These are phyloP conservation scores for Pterocarpus macrocarpus DNA, from an alignment of 306 rosid species.

Conservation along the genomic window DNA sequence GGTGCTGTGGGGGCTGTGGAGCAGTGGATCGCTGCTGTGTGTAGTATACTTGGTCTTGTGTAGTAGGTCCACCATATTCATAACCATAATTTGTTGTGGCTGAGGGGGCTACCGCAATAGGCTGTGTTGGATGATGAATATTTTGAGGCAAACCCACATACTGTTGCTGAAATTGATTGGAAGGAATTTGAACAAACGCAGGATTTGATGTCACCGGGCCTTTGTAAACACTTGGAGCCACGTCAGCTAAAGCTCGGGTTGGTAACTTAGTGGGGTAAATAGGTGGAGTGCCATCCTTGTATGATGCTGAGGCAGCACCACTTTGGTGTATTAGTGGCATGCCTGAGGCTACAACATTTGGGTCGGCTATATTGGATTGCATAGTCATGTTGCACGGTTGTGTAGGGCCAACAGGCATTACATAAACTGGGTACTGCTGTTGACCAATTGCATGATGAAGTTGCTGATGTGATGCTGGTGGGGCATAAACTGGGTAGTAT, in stretches of 20 bases:
- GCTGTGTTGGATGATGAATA: constrained; percentile 63
- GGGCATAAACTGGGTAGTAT: constrained; percentile 67
- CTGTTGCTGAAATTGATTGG: constrained; percentile 73
- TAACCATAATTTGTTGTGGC: constrained; percentile 60
- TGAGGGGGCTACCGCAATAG: constrained; percentile 61
- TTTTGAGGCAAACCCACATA: constrained; percentile 63
- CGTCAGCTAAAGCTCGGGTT: constrained; percentile 53
- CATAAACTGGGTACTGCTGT: constrained; percentile 68
- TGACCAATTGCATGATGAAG: constrained; percentile 62
- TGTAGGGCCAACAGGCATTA: constrained; percentile 65
- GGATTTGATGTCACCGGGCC: constrained; percentile 47
- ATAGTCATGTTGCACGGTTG: constrained; percentile 63
- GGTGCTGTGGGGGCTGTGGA: constrained; percentile 63
- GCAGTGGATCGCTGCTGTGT: constrained; percentile 59
- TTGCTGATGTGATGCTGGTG: constrained; percentile 65
- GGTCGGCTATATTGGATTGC: constrained; percentile 60
- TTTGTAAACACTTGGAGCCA: constrained; percentile 51
- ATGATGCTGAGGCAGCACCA: neutral
- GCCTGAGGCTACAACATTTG: constrained; percentile 45
- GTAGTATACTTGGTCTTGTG: constrained; percentile 61
- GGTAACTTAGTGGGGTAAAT: constrained; percentile 58
- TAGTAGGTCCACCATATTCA: constrained; percentile 60
- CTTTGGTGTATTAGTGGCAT: constrained; percentile 1
- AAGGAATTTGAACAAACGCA: constrained; percentile 61
- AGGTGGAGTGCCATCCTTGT: constrained; percentile 60